phyloP scores from a whole-genome alignment of 2,329 filamentous ascomycete species.

The Botrytis aclada region DNA sequence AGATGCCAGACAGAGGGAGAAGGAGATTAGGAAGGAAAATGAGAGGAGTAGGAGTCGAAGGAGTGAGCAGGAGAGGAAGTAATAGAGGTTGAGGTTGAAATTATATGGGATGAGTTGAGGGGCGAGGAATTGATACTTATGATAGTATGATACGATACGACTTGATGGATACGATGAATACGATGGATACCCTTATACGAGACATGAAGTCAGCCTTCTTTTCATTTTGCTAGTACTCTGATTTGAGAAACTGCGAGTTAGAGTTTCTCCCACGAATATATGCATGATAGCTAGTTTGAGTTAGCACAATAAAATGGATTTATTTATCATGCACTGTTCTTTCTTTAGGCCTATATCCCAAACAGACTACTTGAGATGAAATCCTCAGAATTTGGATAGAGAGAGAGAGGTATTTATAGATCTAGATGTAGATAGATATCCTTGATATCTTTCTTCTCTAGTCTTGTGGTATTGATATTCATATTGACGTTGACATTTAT shows the following conservation, averaged over 20 bases:
- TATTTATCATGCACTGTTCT: background rate
- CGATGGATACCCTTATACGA: background rate
- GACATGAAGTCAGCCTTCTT: background rate
- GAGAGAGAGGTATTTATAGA: too few relatives aligned
- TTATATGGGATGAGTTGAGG: background rate
- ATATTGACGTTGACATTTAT: too few relatives aligned
- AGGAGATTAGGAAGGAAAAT: conserved; percentile 11
- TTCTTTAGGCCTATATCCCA: too few relatives aligned
- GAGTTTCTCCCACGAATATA: background rate
- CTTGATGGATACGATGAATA: background rate
- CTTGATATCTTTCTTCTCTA: too few relatives aligned
- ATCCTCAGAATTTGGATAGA: too few relatives aligned
- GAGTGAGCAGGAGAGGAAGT: conserved; percentile 1
- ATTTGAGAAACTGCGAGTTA: background rate
- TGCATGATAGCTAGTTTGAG: background rate
- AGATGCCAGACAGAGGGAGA: conserved; percentile 13
- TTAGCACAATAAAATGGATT: background rate
- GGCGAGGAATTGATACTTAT: background rate
- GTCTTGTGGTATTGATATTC: too few relatives aligned
- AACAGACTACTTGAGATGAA: too few relatives aligned
- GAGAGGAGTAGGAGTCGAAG: conserved; percentile 7
- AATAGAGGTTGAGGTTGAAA: background rate
- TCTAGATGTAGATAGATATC: too few relatives aligned
- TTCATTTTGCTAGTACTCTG: background rate
- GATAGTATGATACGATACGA: conserved; percentile 8